Conservation (phyloP, 441 rosid species). For the Theobroma grandiflorum region DNA sequence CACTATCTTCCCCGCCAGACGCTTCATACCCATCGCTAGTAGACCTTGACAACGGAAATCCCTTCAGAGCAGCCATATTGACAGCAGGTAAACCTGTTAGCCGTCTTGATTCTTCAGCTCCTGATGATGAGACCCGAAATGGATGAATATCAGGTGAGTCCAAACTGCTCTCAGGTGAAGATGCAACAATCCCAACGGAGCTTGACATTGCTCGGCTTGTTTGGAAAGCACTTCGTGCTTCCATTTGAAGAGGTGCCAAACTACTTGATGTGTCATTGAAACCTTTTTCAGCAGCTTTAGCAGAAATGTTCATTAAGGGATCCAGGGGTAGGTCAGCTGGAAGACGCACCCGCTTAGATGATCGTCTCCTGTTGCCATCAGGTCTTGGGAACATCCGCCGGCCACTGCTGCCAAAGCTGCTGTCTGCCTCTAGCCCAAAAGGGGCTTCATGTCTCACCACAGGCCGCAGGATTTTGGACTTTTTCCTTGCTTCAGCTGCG, state of each 20-base stretch:
- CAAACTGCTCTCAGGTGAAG: conserved; percentile 98
- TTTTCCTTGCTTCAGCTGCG: conserved; percentile 96
- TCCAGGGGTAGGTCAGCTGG: conserved; percentile 81
- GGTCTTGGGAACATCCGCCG: conserved; percentile 73
- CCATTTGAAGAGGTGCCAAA: conserved; percentile 93
- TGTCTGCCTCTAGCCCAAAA: conserved; percentile 59
- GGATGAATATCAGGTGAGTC: conserved; percentile 97
- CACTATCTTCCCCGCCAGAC: conserved; percentile 99
- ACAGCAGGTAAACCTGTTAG: conserved; percentile 61
- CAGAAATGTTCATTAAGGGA: conserved; percentile 52
- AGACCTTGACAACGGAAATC: conserved; percentile 84
- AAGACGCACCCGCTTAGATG: conserved; percentile 72
- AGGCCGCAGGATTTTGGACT: conserved; percentile 86
- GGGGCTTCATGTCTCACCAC: conserved; percentile 67
- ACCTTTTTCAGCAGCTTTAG: conserved; percentile 49
- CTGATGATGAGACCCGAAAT: conserved; percentile 78
- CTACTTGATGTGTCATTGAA: conserved; percentile 72
- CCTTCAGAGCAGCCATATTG: conserved; percentile 53
- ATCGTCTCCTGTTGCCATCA: conserved; percentile 71
- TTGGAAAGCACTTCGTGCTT: conserved; percentile 96
- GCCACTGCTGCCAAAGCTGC: conserved; percentile 85
- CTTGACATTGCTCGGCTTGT: conserved; percentile 88
- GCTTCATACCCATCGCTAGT: conserved; percentile 98
- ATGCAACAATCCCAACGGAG: conserved; percentile 66
- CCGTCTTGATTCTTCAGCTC: conserved; percentile 77